phyloP scores from a whole-genome alignment of 768 basidiomycete species.

The Tylopilus felleus region DNA sequence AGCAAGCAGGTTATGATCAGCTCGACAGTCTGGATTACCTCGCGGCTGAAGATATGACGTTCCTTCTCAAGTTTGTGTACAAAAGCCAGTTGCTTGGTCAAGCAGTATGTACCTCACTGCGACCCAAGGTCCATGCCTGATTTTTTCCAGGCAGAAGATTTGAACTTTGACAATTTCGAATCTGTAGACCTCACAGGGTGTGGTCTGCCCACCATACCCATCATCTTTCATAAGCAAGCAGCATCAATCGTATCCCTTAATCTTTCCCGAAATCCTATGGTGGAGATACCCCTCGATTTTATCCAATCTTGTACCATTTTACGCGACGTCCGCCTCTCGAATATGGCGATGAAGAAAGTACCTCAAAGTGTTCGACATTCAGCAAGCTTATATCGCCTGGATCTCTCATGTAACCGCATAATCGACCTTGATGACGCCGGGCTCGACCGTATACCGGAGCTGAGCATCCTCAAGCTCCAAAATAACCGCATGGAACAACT shows the following conservation, averaged over 20 bases:
- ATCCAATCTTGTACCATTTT: slow-evolving; percentile 83
- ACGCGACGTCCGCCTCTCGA: slow-evolving; percentile 79
- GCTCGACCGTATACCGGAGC: slow-evolving; percentile 69
- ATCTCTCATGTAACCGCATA: slow-evolving; percentile 90
- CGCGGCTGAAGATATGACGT: slow-evolving; percentile 73
- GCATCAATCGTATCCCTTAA: slow-evolving; percentile 81
- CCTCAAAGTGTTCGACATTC: slow-evolving; percentile 81
- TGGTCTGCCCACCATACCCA: slow-evolving; percentile 83
- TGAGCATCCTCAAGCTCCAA: slow-evolving; percentile 70
- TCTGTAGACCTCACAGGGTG: slow-evolving; percentile 78
- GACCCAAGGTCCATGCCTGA: background rate
- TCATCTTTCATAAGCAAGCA: slow-evolving; percentile 80
- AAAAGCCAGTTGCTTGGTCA: slow-evolving; percentile 70
- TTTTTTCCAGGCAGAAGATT: slow-evolving; percentile 62
- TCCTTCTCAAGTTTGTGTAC: slow-evolving; percentile 87
- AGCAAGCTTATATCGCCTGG: slow-evolving; percentile 69
- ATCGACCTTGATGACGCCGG: slow-evolving; percentile 83
- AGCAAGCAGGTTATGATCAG: slow-evolving; percentile 86
- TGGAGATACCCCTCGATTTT: slow-evolving; percentile 96
- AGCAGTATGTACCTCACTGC: slow-evolving; percentile 42
- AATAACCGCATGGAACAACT: slow-evolving; percentile 90
- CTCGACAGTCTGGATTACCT: slow-evolving; percentile 77
- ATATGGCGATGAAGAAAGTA: slow-evolving; percentile 94
- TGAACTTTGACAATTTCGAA: slow-evolving; percentile 67
- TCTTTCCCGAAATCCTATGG: slow-evolving; percentile 91